These are phyloP conservation scores for Aspergillus sp. DNA, from an alignment of 2,329 filamentous ascomycete species.

Conservation along the genomic window DNA sequence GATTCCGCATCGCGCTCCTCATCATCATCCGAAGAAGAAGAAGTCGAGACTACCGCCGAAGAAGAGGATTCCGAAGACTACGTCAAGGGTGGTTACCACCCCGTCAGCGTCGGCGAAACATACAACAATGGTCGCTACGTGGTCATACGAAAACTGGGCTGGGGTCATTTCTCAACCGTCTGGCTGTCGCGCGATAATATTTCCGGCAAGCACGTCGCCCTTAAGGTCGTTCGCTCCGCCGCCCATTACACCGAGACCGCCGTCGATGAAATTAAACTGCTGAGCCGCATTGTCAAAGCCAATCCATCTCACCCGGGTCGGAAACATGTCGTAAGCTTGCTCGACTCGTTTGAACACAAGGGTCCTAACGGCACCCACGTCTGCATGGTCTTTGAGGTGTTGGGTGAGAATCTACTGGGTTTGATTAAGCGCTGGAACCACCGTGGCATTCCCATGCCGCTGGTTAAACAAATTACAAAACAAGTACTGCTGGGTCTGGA, in stretches of 20 bases:
- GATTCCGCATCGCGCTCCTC: constrained; percentile 61
- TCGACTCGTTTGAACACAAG: constrained; percentile 97
- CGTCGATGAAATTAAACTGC: constrained; percentile 96
- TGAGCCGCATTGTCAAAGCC: constrained; percentile 92
- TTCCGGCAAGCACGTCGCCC: constrained; percentile 86
- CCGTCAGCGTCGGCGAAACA: constrained; percentile 85
- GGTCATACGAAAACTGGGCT: constrained; percentile 31
- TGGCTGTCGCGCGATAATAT: constrained; percentile 78
- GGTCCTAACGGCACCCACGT: constrained; percentile 94
- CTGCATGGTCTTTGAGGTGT: constrained; percentile 98
- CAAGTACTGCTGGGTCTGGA: constrained; percentile 93
- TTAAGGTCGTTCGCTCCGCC: constrained; percentile 95
- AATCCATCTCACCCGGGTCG: constrained; percentile 92
- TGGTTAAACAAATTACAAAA: constrained; percentile 98
- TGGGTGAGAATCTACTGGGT: constrained; percentile 89
- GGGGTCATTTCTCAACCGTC: constrained; percentile 99
- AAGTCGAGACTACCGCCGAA: constrained; percentile 87
- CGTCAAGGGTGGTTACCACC: constrained; percentile 98
- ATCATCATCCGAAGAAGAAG: constrained; percentile 69
- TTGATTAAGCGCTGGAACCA: constrained; percentile 99
- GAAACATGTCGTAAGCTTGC: constrained; percentile 87
- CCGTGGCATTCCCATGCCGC: constrained; percentile 86
- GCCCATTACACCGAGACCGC: constrained; percentile 98
- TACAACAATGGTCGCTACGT: constrained; percentile 68
- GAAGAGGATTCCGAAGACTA: constrained; percentile 99